Evolutionary conservation across 169 alveolate species (phyloP), one percentile per base, ranked within the genome.

Genomic region (Perkinsus olseni): DNA sequence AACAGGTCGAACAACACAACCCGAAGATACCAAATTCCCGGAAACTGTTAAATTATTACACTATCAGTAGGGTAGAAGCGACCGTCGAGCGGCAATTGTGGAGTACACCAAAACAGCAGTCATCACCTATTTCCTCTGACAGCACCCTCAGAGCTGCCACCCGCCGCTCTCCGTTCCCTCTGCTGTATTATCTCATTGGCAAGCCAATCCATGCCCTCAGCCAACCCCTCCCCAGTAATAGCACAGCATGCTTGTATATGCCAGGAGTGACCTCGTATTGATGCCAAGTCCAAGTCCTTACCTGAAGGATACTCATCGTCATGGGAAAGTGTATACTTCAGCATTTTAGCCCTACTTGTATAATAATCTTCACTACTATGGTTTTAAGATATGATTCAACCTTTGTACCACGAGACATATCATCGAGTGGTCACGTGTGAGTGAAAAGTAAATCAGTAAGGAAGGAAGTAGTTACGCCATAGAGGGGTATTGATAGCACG

Each of bases 201-300:
- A 51, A 97, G 95, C 99, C 99, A 98, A 91, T 98, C 97, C 37
- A 98, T 95, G 82, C 98, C 99, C 50, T 96, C 97, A 34, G 95
- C 74, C 91, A 98, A 93, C 10, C 99, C 99, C 38, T 98, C 97
- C 24, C 98, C 98, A 38, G 97, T 97, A 28, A 97, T 92, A 34
- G 98, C 98, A 62, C 97, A 95, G 91, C 99, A 98, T n/a, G 98
- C 96, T 40, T 95, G 96, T n/a, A 98, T 97, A 62, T 97, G 96
- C 99, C 99, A 98, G 92, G 96, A 97, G 94, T 98, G 96, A 10
- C 96, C 94, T 38, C 50, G 39, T 38, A 91, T 91, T 31, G 39
- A 38, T 8, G 39, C 20, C 38, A 91, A 36, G 74, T 31, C 36
- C 0, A 91, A 4, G 20, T 28, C 39, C 74, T 40, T 62, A 28